Conservation (phyloP, 2,329 filamentous ascomycete genomes). For the Sclerotiophoma versabilis region DNA sequence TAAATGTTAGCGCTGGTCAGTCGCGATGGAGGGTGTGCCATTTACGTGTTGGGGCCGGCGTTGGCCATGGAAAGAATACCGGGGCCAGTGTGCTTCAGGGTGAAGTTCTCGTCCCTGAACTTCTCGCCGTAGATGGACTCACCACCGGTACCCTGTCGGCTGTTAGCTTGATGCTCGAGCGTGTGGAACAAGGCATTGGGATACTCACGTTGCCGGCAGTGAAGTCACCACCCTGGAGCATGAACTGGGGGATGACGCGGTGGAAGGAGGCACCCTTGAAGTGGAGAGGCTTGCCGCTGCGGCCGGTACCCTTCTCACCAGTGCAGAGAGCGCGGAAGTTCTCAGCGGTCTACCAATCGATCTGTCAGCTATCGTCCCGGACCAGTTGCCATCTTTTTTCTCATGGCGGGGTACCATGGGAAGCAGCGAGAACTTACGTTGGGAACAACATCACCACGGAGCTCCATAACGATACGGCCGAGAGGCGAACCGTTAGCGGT, state of each 20-base stretch:
- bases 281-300: conserved; percentile 82
- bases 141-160: conserved; percentile 67
- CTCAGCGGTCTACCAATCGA: conserved; percentile 72
- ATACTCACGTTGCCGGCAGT: conserved; percentile 83
- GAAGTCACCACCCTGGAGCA: conserved; percentile 98
- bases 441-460: conserved; percentile 71
- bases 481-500: conserved; percentile 74
- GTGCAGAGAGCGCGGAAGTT: conserved; percentile 96
- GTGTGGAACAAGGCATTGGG: not conserved
- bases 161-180: conserved; percentile 18
- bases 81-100: conserved; percentile 87
- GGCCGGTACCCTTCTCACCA: conserved; percentile 87
- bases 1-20: not conserved
- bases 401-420: conserved; percentile 29
- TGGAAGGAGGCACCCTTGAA: conserved; percentile 94
- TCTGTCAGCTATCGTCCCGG: conserved; percentile 17
- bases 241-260: conserved; percentile 96
- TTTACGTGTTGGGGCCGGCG: conserved; percentile 69
- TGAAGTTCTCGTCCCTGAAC: conserved; percentile 95
- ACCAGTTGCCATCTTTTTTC: conserved; percentile 17
- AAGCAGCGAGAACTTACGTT: conserved; percentile 49
- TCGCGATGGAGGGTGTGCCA: not conserved
- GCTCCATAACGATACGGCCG: conserved; percentile 85
- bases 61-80: conserved; percentile 98
- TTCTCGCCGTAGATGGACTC: conserved; percentile 98